Percentiles rank a stretch among this genome's conserved stretches.
Conservation (phyloP, 140 eudicot species). For the Erigeron philadelphicus region DNA sequence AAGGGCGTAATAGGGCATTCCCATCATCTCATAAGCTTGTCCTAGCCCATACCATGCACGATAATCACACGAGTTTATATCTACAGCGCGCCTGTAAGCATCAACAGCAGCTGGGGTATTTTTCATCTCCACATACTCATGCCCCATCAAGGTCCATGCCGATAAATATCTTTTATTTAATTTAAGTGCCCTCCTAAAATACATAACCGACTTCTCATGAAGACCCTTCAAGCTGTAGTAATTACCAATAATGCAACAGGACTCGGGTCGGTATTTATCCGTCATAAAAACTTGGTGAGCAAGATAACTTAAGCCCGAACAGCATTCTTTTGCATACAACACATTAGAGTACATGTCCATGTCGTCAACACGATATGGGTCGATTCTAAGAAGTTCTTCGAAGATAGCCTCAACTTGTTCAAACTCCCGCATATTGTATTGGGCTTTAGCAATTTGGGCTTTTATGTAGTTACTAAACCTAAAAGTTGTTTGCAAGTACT, state of each 20-base stretch:
- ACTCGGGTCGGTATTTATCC: conserved; percentile 92
- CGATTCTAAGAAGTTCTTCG: conserved; percentile 79
- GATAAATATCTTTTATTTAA: conserved; percentile 78
- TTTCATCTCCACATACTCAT: conserved; percentile 91
- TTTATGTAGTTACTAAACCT: conserved; percentile 72
- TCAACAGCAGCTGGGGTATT: conserved; percentile 88
- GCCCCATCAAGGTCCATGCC: conserved; percentile 97
- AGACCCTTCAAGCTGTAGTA: conserved; percentile 91
- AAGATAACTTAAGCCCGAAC: conserved; percentile 80
- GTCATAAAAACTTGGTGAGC: conserved; percentile 82
- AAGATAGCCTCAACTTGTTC: conserved; percentile 86
- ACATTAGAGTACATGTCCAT: conserved; percentile 98
- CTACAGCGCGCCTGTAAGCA: conserved; percentile 89
- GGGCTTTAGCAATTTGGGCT: conserved; percentile 94
- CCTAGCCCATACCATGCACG: conserved; percentile 98
- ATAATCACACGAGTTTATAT: conserved; percentile 83
- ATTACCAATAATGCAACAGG: conserved; percentile 92
- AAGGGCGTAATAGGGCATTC: conserved; percentile 89
- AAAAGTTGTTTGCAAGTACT: conserved; percentile 62
- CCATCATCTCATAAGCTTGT: conserved; percentile 98
- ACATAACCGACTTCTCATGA: conserved; percentile 86
- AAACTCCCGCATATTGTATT: conserved; percentile 73
- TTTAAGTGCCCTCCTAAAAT: conserved; percentile 79
- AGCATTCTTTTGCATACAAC: conserved; percentile 83
- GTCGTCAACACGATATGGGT: conserved; percentile 88